Evolutionary conservation across 176 grass and related monocot genomes (phyloP).

Genomic region (Lolium multiflorum): DNA sequence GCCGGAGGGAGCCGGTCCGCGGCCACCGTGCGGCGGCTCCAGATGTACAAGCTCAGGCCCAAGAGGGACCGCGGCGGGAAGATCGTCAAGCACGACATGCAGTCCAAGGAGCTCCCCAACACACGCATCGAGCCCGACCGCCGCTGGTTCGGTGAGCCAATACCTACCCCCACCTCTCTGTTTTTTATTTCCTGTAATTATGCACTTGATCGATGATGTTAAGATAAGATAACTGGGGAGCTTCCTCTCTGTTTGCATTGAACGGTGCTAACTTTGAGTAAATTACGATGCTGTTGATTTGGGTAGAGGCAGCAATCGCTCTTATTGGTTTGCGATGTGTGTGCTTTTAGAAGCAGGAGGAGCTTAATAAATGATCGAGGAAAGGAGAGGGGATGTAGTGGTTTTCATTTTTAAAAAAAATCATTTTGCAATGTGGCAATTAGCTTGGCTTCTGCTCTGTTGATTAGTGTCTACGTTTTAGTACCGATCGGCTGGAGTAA

Average conservation of each 20-base stretch:
- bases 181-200: neutral
- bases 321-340: neutral
- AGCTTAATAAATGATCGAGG: neutral
- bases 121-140: conserved; percentile 90
- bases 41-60: conserved; percentile 79
- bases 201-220: neutral
- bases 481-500: neutral
- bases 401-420: neutral
- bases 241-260: neutral
- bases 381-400: neutral
- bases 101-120: conserved; percentile 90
- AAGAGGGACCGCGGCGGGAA: conserved; percentile 69
- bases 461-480: neutral
- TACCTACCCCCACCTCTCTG: neutral
- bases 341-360: neutral
- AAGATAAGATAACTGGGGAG: neutral
- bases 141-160: conserved; percentile 74
- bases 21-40: conserved; percentile 78
- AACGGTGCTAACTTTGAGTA: neutral
- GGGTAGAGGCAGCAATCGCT: neutral
- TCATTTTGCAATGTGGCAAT: neutral
- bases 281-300: neutral
- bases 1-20: conserved; percentile 60
- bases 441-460: neutral
- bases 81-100: conserved; percentile 67